Base-by-base conservation (phyloP, 441 rosid species). In the Pelargonium myrrhifolium region DNA sequence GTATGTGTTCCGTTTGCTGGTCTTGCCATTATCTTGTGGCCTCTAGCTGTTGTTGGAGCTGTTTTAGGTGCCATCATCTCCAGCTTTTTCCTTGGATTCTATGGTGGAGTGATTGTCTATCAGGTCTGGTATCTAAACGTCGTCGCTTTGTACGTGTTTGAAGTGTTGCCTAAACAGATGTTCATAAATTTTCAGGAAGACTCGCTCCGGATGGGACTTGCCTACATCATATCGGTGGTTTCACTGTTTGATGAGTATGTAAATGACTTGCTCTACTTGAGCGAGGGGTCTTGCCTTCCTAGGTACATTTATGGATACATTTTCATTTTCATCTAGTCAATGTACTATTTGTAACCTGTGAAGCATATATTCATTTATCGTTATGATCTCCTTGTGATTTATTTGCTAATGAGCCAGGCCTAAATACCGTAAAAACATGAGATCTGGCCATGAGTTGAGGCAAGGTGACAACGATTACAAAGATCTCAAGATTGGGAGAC, bases 1-100 rank as follows among this genome's bases (percentile, higher is more conserved):
- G 88, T 85, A 0, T 93, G 98, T 75, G 94, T 90, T 75, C 97
- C 97, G 18, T 90, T 93, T 81, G 97, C 98, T 6, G 92, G 89
- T 75, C 82, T 93, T 62, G 89, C 96, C 37, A 87, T 93, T 65
- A 64, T 89, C 42, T 73, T 89, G 17, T 90, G 98, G 98, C 98
- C 96, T 67, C 68, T 93, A 68, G 97, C 90, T 67, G 96, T 90
- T 58, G 66, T 81, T 0, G 94, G 92, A 67, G 86, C 91, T 11
- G 80, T 87, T n/a, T 3, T 74, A 1, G 89, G 77, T 53, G 84
- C 97, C 39, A 68, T 84, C 12, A 20, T 87, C 56, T 79, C 89
- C 60, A 86, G 96, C 82, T 81, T 90, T 78, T 81, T 85, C 68
- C 71, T 93, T 6, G 94, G 91, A 61, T 74, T 89, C 43, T 90